phyloP scores from a whole-genome alignment of 306 rosid genomes.

The Vicia faba region DNA sequence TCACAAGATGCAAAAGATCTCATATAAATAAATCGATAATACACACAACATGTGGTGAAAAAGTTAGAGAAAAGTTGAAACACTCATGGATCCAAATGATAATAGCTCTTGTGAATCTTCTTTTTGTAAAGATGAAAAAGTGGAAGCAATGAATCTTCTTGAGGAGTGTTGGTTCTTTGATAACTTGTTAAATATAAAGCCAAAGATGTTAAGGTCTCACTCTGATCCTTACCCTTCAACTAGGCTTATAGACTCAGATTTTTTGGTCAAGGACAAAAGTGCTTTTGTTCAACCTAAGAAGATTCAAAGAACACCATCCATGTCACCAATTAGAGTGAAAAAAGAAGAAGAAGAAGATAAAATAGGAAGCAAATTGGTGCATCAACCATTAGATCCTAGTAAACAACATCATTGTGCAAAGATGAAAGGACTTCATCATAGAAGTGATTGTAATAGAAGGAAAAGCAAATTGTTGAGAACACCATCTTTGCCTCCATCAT shows the following conservation, averaged over 20 bases:
- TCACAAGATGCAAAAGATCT: neutral
- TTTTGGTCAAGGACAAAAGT: conserved; percentile 39
- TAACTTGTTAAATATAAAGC: conserved; percentile 54
- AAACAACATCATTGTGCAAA: conserved; percentile 26
- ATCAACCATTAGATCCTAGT: conserved; percentile 41
- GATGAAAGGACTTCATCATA: conserved; percentile 39
- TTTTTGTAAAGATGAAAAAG: conserved; percentile 45
- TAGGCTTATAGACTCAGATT: conserved; percentile 28
- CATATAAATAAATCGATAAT: conserved; percentile 33
- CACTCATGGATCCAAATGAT: conserved; percentile 51
- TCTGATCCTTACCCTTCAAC: conserved; percentile 69
- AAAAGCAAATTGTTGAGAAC: conserved; percentile 46
- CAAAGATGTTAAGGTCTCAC: conserved; percentile 56
- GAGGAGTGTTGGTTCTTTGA: conserved; percentile 85
- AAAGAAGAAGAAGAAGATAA: conserved; percentile 38
- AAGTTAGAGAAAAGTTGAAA: conserved; percentile 44
- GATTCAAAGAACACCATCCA: conserved; percentile 56
- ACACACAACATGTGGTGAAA: neutral
- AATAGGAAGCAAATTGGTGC: conserved; percentile 33
- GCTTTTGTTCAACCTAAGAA: conserved; percentile 27
- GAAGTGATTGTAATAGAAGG: conserved; percentile 4
- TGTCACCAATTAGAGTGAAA: conserved; percentile 53
- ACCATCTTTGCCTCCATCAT: conserved; percentile 51
- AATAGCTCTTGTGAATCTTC: conserved; percentile 50
- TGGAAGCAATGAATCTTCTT: conserved; percentile 66